Conservation (phyloP, 176 grass and related monocot genomes). For the Aechmea fasciata region DNA sequence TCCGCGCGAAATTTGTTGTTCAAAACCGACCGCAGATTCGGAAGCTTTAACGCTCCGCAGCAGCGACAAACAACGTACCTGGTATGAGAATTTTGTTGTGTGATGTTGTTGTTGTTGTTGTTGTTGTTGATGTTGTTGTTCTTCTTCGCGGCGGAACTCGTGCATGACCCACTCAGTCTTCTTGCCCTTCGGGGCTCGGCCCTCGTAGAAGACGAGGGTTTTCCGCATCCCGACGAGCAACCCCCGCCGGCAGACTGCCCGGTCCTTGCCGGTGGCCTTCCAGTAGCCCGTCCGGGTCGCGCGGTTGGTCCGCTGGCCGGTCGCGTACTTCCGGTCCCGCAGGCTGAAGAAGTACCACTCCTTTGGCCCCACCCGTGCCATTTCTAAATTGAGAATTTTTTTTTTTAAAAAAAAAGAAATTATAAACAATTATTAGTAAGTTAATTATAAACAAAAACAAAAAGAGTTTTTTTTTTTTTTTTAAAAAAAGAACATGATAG, state of each 20-base stretch:
- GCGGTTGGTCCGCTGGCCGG: slow-evolving; percentile 75
- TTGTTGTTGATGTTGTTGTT: neutral
- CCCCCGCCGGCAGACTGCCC: slow-evolving; percentile 46
- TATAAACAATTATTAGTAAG: neutral
- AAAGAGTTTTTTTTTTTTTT: too few relatives aligned
- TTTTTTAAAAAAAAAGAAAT: neutral
- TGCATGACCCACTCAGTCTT: slow-evolving; percentile 99
- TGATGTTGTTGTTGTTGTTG: too few relatives aligned
- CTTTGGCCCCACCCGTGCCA: slow-evolving; percentile 64
- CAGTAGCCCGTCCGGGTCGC: slow-evolving; percentile 87
- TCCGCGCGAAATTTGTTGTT: neutral
- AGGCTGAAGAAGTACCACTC: slow-evolving; percentile 94
- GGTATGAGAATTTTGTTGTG: too few relatives aligned
- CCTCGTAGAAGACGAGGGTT: slow-evolving; percentile 90
- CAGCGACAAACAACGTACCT: neutral
- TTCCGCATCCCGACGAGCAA: slow-evolving; percentile 82
- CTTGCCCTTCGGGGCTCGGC: slow-evolving; percentile 79
- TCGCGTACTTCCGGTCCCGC: slow-evolving; percentile 84
- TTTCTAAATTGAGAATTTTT: slow-evolving; percentile 26
- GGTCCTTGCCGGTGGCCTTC: slow-evolving; percentile 92
- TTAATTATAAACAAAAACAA: too few relatives aligned
- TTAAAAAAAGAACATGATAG: too few relatives aligned
- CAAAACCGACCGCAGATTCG: neutral
- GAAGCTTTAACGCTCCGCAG: neutral
- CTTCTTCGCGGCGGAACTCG: slow-evolving; percentile 70